phyloP scores from a whole-genome alignment of 1,284 basidiomycete genomes.

The Phlebopus sp. region DNA sequence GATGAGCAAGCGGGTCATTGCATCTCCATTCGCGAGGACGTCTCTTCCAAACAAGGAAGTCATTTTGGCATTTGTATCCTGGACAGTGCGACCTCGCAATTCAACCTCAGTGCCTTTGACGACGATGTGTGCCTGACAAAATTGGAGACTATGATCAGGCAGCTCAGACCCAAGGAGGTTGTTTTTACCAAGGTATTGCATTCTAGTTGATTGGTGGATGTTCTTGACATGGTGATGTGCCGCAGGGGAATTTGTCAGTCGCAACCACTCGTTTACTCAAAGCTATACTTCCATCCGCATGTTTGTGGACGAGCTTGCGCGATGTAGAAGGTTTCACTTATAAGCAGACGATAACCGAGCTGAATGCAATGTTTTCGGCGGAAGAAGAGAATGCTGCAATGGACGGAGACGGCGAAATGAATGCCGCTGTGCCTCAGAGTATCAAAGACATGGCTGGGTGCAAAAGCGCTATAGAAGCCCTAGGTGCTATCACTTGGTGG shows the following conservation, averaged over 20 bases:
- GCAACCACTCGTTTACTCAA: conserved; percentile 81
- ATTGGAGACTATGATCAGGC: conserved; percentile 92
- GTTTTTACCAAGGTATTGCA: conserved; percentile 80
- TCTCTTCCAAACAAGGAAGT: conserved; percentile 44
- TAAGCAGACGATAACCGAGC: conserved; percentile 67
- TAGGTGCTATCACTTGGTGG: conserved; percentile 88
- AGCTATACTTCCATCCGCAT: conserved; percentile 71
- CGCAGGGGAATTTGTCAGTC: conserved; percentile 79
- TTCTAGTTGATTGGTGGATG: conserved; percentile 4
- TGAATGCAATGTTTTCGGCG: conserved; percentile 67
- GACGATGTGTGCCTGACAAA: conserved; percentile 93
- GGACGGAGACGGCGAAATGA: conserved; percentile 44
- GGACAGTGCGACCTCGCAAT: conserved; percentile 95
- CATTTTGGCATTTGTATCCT: conserved; percentile 92
- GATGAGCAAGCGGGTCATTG: conserved; percentile 97
- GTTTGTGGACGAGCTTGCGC: conserved; percentile 85
- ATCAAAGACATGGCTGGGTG: conserved; percentile 72
- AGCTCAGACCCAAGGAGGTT: conserved; percentile 91
- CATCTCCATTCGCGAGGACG: conserved; percentile 79
- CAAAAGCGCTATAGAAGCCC: conserved; percentile 71
- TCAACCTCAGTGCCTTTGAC: conserved; percentile 86
- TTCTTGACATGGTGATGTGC: conserved; percentile 4
- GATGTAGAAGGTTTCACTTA: conserved; percentile 79
- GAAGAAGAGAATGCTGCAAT: conserved; percentile 45
- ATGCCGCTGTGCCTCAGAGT: conserved; percentile 62